These are phyloP conservation scores for Penicillium odoratum DNA, from an alignment of 495 filamentous ascomycete species.

Conservation along the genomic window DNA sequence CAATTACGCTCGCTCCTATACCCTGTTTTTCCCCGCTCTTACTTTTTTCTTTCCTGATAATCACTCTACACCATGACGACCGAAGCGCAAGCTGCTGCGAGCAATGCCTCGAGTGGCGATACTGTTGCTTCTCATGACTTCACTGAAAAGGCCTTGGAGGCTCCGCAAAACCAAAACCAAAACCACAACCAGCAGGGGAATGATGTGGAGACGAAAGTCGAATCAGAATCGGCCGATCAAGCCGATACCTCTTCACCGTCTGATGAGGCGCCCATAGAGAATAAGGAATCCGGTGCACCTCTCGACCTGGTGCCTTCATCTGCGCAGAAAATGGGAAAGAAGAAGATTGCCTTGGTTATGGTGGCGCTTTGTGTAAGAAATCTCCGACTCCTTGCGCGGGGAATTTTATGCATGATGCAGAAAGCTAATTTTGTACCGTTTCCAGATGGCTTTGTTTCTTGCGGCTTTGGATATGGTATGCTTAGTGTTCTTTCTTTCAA, in stretches of 20 bases:
- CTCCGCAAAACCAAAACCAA: slow-evolving; percentile 1
- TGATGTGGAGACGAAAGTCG: slow-evolving; percentile 8
- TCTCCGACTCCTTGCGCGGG: not conserved
- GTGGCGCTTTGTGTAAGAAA: slow-evolving; percentile 47
- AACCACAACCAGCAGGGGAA: too few relatives aligned
- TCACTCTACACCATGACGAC: slow-evolving; percentile 12
- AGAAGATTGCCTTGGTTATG: slow-evolving; percentile 52
- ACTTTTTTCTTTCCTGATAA: not conserved
- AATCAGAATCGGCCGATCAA: slow-evolving; percentile 8
- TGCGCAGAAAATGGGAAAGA: slow-evolving; percentile 46
- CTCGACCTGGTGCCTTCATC: slow-evolving; percentile 42
- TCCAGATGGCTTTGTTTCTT: slow-evolving; percentile 52
- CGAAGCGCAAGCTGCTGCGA: slow-evolving; percentile 1
- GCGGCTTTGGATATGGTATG: slow-evolving; percentile 55
- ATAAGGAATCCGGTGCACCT: slow-evolving; percentile 22
- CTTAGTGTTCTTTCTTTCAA: not conserved
- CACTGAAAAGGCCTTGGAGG: slow-evolving; percentile 17
- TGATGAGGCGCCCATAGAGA: slow-evolving; percentile 16
- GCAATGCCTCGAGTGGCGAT: slow-evolving; percentile 22
- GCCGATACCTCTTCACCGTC: not conserved
- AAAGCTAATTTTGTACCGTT: slow-evolving; percentile 15
- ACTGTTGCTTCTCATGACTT: slow-evolving; percentile 14
- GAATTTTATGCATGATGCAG: not conserved
- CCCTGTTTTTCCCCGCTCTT: not conserved
- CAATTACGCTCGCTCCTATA: not conserved